phyloP scores from a whole-genome alignment of 2,329 filamentous ascomycete genomes.

The Rhynchosporium agropyri region DNA sequence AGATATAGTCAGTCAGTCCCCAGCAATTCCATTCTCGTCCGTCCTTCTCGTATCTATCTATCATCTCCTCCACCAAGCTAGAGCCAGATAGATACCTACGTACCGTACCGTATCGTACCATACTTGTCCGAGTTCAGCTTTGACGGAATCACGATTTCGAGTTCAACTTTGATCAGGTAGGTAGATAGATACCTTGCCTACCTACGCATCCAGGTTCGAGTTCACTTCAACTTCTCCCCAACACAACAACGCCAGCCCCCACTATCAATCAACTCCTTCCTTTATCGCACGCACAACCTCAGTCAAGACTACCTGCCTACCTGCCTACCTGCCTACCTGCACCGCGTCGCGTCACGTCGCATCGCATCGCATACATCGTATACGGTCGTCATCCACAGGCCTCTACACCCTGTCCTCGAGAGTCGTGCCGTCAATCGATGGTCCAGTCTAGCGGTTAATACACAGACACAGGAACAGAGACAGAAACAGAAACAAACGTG shows the following conservation, averaged over 20 bases:
- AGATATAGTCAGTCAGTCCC: background rate
- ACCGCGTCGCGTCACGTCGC: background rate
- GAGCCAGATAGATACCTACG: background rate
- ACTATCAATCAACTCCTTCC: background rate
- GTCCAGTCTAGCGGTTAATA: conserved; percentile 5
- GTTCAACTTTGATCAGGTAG: too few relatives aligned
- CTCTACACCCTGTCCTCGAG: background rate
- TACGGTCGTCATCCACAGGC: background rate
- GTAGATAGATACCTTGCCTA: background rate
- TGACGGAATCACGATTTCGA: too few relatives aligned
- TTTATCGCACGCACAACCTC: background rate
- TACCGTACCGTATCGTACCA: background rate
- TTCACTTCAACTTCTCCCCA: background rate
- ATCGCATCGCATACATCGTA: background rate
- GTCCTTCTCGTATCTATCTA: background rate
- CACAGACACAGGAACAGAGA: background rate
- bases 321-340: too few relatives aligned
- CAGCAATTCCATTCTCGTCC: background rate
- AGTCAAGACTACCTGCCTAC: background rate
- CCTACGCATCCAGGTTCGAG: background rate
- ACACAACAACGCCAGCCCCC: background rate
- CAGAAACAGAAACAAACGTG: background rate
- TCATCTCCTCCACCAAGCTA: background rate
- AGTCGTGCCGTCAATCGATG: conserved; percentile 2
- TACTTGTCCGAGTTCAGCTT: too few relatives aligned